Evolutionary conservation across 2,329 filamentous ascomycete species (phyloP).

Genomic region (Aspergillus cejpii): DNA sequence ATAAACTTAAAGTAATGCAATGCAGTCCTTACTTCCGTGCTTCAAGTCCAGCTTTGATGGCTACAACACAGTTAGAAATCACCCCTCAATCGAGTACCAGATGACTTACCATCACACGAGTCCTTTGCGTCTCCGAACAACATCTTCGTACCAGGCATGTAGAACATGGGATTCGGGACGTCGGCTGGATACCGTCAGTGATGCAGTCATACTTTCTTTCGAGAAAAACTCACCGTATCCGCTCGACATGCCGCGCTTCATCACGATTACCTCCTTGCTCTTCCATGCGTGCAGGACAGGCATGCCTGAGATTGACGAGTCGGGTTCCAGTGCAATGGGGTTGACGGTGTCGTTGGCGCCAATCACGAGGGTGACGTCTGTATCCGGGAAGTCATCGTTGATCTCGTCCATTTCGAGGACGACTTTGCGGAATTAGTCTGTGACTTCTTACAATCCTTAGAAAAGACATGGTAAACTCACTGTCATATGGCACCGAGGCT

Average conservation of each 20-base stretch:
- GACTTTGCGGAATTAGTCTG: constrained; percentile 38
- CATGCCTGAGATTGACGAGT: constrained; percentile 83
- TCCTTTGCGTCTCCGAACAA: constrained; percentile 83
- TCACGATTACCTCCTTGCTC: constrained; percentile 85
- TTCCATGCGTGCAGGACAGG: constrained; percentile 89
- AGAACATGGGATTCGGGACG: constrained; percentile 90
- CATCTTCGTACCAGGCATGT: constrained; percentile 84
- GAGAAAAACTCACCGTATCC: constrained; percentile 65
- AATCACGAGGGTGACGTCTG: constrained; percentile 80
- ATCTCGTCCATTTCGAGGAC: constrained; percentile 95
- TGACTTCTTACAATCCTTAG: background rate
- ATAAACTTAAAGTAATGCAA: no score
- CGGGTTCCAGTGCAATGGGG: constrained; percentile 76
- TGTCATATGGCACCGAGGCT: constrained; percentile 81
- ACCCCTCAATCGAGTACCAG: no score
- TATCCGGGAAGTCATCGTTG: constrained; percentile 82
- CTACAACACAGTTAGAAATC: background rate
- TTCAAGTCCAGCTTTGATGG: background rate
- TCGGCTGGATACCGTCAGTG: constrained; percentile 54
- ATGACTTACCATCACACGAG: constrained; percentile 64
- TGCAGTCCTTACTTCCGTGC: background rate
- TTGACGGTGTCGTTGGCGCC: constrained; percentile 92
- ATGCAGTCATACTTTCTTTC: no score
- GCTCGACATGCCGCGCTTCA: constrained; percentile 86
- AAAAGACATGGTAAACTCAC: constrained; percentile 27